Base-by-base conservation (phyloP, 495 filamentous ascomycete genomes). In the Penicillium maclennaniae region DNA sequence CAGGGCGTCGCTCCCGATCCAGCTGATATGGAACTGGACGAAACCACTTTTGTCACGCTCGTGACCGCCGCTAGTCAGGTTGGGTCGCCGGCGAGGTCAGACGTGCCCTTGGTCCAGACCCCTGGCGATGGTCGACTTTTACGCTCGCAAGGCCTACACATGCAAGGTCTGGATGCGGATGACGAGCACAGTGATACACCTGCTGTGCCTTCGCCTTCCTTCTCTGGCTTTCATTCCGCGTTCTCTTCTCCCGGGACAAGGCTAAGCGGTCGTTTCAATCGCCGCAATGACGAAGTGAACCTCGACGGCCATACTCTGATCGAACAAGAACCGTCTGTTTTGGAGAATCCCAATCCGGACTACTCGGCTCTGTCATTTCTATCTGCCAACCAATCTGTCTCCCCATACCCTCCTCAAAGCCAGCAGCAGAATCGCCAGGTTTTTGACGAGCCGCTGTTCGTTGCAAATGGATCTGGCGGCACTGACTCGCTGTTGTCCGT, bases 241-340 rank as follows among this genome's bases (percentile, higher is more conserved):
- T 49, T 45, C 21, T 66, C 63, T 14, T 61, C 61, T n/a, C 60
- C 62, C 6, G 56, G 55, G 12, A 27, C 36, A 19, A 49, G 54
- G 1, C 44, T 53, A 42, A 47, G 57, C 25, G n/a, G 21, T 0
- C 54, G 47, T 6, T 51, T 41, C 40, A n/a, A 45, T 7, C 3
- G 20, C 28, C 48, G 41, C n/a, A 26, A 15, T 21, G 47, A 55
- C 20, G 51, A 54, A n/a, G 43, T 39, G 31, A 58, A 58, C 15
- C 45, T 66, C 7, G 63, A 66, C 2, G 63, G 63, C 7, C 63
- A 57, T 12, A 66, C 63, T 5, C 55, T 66, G 9, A 46, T 66
- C 16, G 63, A 34, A 12, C 10, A 34, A 12, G 31, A 34, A 34
- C 31, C 31, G 14, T 34, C 31, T 12, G 31, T 14, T 14, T 14